Evolutionary conservation across 1,139 yeast species (phyloP).

Genomic region (Geotrichum fermentans): DNA sequence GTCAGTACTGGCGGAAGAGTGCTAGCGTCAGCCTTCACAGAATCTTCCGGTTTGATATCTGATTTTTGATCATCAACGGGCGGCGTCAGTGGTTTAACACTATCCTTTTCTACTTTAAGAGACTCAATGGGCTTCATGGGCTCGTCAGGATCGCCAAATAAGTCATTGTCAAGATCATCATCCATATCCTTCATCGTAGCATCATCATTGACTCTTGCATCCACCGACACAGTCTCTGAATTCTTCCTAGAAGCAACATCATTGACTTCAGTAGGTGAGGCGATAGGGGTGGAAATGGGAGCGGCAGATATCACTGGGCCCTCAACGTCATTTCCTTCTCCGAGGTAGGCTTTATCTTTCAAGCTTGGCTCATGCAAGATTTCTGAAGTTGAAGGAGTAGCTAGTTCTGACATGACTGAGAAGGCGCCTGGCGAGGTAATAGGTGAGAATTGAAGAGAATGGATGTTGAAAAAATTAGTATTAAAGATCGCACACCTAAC

Average conservation of each 20-base stretch:
- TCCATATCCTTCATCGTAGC: not conserved
- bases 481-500: conserved; percentile 5
- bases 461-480: not conserved
- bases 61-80: conserved; percentile 5
- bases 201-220: not conserved
- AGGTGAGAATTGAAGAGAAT: not conserved
- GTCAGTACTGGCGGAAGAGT: not conserved
- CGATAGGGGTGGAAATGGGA: conserved; percentile 6
- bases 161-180: conserved; percentile 6
- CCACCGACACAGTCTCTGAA: not conserved
- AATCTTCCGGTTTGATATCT: no score
- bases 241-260: not conserved
- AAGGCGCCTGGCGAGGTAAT: no score
- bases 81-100: conserved; percentile 6
- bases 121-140: not conserved
- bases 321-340: not conserved
- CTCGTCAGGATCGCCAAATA: conserved; percentile 8
- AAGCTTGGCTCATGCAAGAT: not conserved
- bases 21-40: no score
- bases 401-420: conserved; percentile 8
- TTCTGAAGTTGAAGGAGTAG: conserved; percentile 1
- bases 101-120: not conserved
- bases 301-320: conserved; percentile 5
- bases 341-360: not conserved
- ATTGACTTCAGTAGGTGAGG: conserved; percentile 2